Evolutionary conservation across 2,329 filamentous ascomycete genomes (phyloP), one percentile per base, ranked within the genome.

Genomic region (Aspergillus neoniger): DNA sequence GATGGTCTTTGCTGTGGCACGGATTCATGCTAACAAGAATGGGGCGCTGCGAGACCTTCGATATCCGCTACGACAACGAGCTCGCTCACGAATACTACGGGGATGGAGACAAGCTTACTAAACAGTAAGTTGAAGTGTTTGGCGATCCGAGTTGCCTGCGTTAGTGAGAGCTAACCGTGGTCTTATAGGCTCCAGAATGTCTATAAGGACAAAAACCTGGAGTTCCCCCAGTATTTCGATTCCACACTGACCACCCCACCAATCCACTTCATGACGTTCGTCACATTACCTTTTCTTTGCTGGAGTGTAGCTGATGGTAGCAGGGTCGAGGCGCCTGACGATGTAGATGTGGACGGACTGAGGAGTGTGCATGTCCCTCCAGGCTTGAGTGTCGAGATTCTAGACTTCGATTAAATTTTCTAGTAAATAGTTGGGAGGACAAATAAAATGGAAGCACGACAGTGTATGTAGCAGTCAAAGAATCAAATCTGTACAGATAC

Each of bases 1-100:
- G 2, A 8, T 2, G 5, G 3, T 15, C 23, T 17, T 17, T 5
- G 17, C 8, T 23, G 6, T 43, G 36, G 3, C 30, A 14, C 30
- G 2, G 2, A n/a, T 6, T 14, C 10, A 30, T 55, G 39, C 53
- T 55, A 7, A 55, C 8, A 23, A 36, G 32, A 36, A 14, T 9
- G 21, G 8, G n/a, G n/a, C 6, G 2, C 3, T 12, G 17, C 4
- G n/a, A 67, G 65, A 63, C 61, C 4, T 67, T 67, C 17, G 63
- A 67, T 19, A 12, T 67, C 55, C 61, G 61, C 49, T 67, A 64
- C 52, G 55, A 62, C 36, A 62, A 67, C 55, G 64, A 67, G 39
- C 55, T 64, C 15, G 63, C 63, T 4, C 61, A 67, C 43, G 15
- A 62, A 0, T 64, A 61, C 30, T 67, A 65, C n/a, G 64, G 66